A percentile compares a stretch with the other conserved stretches of the same genome.
Evolutionary conservation across 2,329 filamentous ascomycete species (phyloP).

Genomic region (Fusarium sp.): DNA sequence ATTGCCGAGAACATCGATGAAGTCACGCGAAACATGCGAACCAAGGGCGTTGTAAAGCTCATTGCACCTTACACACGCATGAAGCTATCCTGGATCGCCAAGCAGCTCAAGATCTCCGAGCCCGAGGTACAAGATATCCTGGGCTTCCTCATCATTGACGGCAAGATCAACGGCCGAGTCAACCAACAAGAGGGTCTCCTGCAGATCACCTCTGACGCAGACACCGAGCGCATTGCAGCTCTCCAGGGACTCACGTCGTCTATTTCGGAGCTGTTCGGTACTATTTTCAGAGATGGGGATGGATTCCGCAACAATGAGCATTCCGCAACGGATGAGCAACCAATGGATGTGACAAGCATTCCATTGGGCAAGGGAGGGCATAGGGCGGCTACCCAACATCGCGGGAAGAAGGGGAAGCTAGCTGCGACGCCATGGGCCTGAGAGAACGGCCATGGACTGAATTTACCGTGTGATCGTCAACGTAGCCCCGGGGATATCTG

Average conservation of each 20-base stretch:
- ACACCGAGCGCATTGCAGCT: conserved; percentile 77
- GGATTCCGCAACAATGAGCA: conserved; percentile 62
- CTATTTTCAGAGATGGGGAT: conserved; percentile 81
- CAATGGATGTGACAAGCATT: conserved; percentile 42
- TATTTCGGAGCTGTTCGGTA: conserved; percentile 73
- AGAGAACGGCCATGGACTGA: neutral
- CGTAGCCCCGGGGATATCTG: neutral
- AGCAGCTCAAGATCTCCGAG: conserved; percentile 84
- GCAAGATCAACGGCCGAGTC: conserved; percentile 86
- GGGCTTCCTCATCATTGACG: conserved; percentile 92
- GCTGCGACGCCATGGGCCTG: conserved; percentile 19
- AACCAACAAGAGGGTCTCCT: conserved; percentile 88
- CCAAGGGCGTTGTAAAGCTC: conserved; percentile 91
- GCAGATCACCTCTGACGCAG: conserved; percentile 77
- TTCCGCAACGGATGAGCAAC: conserved; percentile 42
- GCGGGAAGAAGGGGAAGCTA: conserved; percentile 38
- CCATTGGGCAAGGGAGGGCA: conserved; percentile 25
- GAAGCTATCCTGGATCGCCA: conserved; percentile 86
- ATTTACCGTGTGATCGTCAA: neutral
- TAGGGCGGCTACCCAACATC: conserved; percentile 5
- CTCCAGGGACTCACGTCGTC: conserved; percentile 77
- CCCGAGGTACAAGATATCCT: conserved; percentile 93
- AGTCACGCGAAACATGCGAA: conserved; percentile 97
- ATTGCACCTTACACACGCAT: conserved; percentile 96
- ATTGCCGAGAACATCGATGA: conserved; percentile 99